Evolutionary conservation across 2,329 filamentous ascomycete genomes (phyloP).

Genomic region (Arachnomyces sp.): DNA sequence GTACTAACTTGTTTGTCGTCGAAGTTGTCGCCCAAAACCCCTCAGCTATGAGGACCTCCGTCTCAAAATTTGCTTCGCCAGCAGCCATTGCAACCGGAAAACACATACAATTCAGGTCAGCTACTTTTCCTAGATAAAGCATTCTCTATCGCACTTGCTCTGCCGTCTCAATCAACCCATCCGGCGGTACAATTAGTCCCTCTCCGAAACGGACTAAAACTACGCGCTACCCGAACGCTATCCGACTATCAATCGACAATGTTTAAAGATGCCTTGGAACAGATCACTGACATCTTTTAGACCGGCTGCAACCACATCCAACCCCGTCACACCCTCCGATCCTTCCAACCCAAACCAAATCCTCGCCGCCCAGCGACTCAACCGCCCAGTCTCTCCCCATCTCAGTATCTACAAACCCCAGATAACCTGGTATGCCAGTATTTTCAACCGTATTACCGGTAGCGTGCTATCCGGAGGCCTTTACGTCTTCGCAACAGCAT

Average conservation of each 20-base stretch:
- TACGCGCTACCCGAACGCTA: too few species aligned
- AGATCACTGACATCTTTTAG: constrained; percentile 11
- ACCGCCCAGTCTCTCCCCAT: constrained; percentile 78
- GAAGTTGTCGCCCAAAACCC: constrained; percentile 40
- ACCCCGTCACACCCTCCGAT: constrained; percentile 25
- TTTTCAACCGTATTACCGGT: constrained; percentile 79
- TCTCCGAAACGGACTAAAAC: too few species aligned
- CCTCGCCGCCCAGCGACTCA: constrained; percentile 71
- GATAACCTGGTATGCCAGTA: constrained; percentile 75
- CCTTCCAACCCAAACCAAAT: constrained; percentile 38
- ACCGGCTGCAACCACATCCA: constrained; percentile 11
- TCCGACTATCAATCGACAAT: too few species aligned
- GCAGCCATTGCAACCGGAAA: constrained; percentile 37
- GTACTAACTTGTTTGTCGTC: constrained; percentile 19
- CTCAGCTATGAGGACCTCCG: constrained; percentile 33
- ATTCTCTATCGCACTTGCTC: background rate
- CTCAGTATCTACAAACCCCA: constrained; percentile 77
- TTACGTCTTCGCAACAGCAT: constrained; percentile 73
- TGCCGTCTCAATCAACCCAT: constrained; percentile 1
- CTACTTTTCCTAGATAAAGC: constrained; percentile 4
- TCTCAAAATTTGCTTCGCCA: constrained; percentile 37
- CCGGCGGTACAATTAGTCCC: background rate
- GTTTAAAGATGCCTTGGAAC: too few species aligned
- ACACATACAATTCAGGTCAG: constrained; percentile 39
- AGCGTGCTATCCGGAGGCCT: constrained; percentile 61